phyloP scores from a whole-genome alignment of 495 filamentous ascomycete genomes.

The Lasiosphaeria ovina region DNA sequence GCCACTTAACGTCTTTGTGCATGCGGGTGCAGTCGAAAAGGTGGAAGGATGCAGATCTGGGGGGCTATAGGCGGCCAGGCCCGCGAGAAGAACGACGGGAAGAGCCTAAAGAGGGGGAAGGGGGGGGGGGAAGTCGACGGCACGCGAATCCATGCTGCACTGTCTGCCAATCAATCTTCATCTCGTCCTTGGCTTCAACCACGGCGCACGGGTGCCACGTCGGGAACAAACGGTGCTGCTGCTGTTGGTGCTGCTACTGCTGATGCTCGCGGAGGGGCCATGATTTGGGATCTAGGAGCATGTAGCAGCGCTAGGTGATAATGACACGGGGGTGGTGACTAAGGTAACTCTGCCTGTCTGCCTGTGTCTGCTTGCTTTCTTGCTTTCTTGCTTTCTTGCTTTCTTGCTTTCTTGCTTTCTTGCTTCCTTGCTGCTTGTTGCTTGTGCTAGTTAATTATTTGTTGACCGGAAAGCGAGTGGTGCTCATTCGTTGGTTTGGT shows the following conservation, averaged over 20 bases:
- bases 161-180: not conserved
- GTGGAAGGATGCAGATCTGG: slow-evolving; percentile 20
- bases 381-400: too few relatives aligned
- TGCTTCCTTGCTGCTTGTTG: too few relatives aligned
- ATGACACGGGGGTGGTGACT: too few relatives aligned
- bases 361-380: too few relatives aligned
- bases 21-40: slow-evolving; percentile 22
- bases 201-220: not conserved
- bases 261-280: not conserved
- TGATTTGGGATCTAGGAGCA: not conserved
- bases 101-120: slow-evolving; percentile 31
- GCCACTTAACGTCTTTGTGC: slow-evolving; percentile 6
- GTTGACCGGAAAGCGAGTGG: too few relatives aligned
- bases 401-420: too few relatives aligned
- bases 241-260: not conserved
- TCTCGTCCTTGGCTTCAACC: slow-evolving; percentile 1
- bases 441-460: too few relatives aligned
- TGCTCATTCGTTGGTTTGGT: too few relatives aligned
- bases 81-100: slow-evolving; percentile 30
- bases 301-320: not conserved
- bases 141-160: slow-evolving; percentile 24
- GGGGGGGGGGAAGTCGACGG: slow-evolving; percentile 5
- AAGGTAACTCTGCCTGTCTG: too few relatives aligned
- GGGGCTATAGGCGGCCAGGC: slow-evolving; percentile 14
- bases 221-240: not conserved